Conservation (phyloP, 2,329 filamentous ascomycete genomes). For the Lizonia empirigonia region DNA sequence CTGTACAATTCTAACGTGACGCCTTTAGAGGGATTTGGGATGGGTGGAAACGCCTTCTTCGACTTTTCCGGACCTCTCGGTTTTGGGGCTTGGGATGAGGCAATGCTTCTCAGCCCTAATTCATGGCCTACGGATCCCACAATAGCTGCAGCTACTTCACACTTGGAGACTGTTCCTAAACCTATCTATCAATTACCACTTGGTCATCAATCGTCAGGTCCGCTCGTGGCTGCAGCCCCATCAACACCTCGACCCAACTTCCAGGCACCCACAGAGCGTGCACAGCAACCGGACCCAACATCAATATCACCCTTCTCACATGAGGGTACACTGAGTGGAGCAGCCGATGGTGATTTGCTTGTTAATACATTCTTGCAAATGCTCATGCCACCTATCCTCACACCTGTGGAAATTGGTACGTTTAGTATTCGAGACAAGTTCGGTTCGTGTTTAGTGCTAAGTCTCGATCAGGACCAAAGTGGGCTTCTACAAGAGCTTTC, state of each 20-base stretch:
- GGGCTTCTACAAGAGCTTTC: conserved; percentile 57
- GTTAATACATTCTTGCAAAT: conserved; percentile 58
- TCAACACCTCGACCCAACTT: conserved; percentile 17
- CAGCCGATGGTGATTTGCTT: conserved; percentile 46
- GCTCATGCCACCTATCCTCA: conserved; percentile 59
- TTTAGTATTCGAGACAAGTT: background rate
- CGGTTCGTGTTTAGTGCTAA: background rate
- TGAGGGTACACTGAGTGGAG: conserved; percentile 27
- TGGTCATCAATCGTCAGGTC: conserved; percentile 23
- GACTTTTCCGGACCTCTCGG: conserved; percentile 38
- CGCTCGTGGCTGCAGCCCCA: conserved; percentile 13
- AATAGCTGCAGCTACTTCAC: conserved; percentile 13
- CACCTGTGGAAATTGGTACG: conserved; percentile 57
- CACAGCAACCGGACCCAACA: conserved; percentile 24
- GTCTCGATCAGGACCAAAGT: conserved; percentile 47
- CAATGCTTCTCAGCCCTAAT: conserved; percentile 39
- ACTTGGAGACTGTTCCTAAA: conserved; percentile 27
- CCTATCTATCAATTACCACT: conserved; percentile 28
- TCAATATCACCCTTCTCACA: conserved; percentile 40
- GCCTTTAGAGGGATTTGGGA: conserved; percentile 26
- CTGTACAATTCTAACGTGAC: conserved; percentile 19
- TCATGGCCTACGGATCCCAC: conserved; percentile 37
- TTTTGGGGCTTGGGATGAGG: conserved; percentile 39
- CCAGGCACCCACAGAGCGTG: conserved; percentile 23
- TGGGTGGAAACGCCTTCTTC: conserved; percentile 29